These are phyloP conservation scores for Paspalum vaginatum DNA, from an alignment of 176 grass and related monocot species.

Conservation along the genomic window DNA sequence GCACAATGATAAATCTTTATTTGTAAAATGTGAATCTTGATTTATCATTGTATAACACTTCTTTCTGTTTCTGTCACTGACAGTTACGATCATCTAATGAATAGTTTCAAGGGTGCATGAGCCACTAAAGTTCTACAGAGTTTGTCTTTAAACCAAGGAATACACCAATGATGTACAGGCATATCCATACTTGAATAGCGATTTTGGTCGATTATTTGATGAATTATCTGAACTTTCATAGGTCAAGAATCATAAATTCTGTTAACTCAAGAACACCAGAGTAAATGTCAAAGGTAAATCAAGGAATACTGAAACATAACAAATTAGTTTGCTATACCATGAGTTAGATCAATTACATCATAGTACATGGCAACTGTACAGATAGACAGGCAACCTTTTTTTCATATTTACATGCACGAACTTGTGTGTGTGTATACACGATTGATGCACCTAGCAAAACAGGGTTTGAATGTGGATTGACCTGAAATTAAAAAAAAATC, in stretches of 20 bases:
- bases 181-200: not conserved
- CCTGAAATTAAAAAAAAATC: not conserved
- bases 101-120: not conserved
- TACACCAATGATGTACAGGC: not conserved
- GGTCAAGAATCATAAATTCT: not conserved
- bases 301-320: not conserved
- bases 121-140: not conserved
- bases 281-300: not conserved
- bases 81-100: slow-evolving; percentile 8
- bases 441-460: slow-evolving; percentile 36
- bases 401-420: slow-evolving; percentile 59
- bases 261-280: not conserved
- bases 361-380: slow-evolving; percentile 44
- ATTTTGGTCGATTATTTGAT: not conserved
- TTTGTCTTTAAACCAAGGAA: not conserved
- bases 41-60: slow-evolving; percentile 37
- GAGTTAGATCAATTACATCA: slow-evolving; percentile 29
- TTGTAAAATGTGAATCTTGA: slow-evolving; percentile 10
- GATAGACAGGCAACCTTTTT: not conserved
- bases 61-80: slow-evolving; percentile 13
- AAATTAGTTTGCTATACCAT: slow-evolving; percentile 33
- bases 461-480: slow-evolving; percentile 24
- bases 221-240: not conserved
- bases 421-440: slow-evolving; percentile 38
- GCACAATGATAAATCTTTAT: slow-evolving; percentile 11